Percentiles rank a stretch among this genome's conserved stretches.
Evolutionary conservation across 2,329 filamentous ascomycete species (phyloP).

Genomic region (Sarocladium strictum): DNA sequence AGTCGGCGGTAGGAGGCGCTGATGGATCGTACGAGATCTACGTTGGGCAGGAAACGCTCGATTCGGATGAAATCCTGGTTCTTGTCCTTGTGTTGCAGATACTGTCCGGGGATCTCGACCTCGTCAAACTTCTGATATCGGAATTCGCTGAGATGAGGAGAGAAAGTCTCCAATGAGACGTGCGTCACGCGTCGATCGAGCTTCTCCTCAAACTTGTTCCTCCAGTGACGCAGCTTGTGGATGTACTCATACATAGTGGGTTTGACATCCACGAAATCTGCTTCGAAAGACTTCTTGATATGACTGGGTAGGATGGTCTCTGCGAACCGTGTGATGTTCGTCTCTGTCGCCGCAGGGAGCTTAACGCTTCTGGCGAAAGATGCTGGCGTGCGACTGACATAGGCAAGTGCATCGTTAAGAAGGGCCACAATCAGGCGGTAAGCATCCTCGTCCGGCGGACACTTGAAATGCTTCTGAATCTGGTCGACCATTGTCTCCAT

Average conservation of each 20-base stretch:
- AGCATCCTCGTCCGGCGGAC: constrained; percentile 94
- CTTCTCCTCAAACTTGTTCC: constrained; percentile 97
- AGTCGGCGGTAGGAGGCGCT: constrained; percentile 87
- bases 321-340: constrained; percentile 93
- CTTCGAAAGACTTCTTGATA: constrained; percentile 93
- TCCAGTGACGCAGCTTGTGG: constrained; percentile 90
- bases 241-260: constrained; percentile 99
- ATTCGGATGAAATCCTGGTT: constrained; percentile 98
- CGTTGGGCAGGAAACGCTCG: constrained; percentile 90
- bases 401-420: constrained; percentile 89
- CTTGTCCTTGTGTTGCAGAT: constrained; percentile 95
- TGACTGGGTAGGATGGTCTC: constrained; percentile 92
- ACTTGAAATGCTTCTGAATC: constrained; percentile 99
- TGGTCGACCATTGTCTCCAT: constrained; percentile 99
- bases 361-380: constrained; percentile 90
- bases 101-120: constrained; percentile 95
- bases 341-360: constrained; percentile 82
- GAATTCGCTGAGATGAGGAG: constrained; percentile 91
- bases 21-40: constrained; percentile 86
- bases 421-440: constrained; percentile 96
- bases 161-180: constrained; percentile 76
- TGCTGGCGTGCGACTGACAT: constrained; percentile 79
- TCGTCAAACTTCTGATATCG: constrained; percentile 97
- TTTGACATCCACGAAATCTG: constrained; percentile 92
- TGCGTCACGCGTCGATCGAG: constrained; percentile 75